Evolutionary conservation across 306 rosid species (phyloP), one percentile per base, ranked within the genome.

Genomic region (Alnus glutinosa): DNA sequence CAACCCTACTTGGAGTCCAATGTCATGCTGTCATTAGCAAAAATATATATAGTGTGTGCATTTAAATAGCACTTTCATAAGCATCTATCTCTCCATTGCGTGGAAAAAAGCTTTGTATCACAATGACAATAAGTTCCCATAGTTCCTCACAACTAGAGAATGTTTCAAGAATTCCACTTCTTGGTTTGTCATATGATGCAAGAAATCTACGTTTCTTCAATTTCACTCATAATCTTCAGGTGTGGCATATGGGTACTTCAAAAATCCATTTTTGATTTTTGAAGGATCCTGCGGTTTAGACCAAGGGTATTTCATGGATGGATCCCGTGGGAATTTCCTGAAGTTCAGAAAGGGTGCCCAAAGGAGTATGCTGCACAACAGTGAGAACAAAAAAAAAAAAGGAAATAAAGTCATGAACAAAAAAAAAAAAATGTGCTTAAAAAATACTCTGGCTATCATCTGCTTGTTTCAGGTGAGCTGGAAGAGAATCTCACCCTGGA

Each of bases 271-370:
- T 85, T 78, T 90, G 0, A 93, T 47, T 76, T 71, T 78, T 5
- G 93, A 86, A 59, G 93, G 97, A 55, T 91, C 91, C 77, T 89
- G 83, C 0, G 99, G 99, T 58, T 49, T 78, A 32, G 92, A 88
- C 99, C 99, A 95, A 10, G 99, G 99, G 58, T 90, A 86, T 88
- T 95, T 78, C 94, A 93, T 54, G 51, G 80, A 28, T 83, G 98
- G 96, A 77, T 95, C 99, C 23, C 96, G 58, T 7, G 99, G 99
- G 72, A 95, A 87, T 85, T 90, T 95, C 81, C 99, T 90, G 91
- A 90, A 90, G 90, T 95, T 95, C 71, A 95, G 79, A 86, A 95
- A 93, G 69, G 99, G 99, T 70, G 97, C 99, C 98, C 98, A 95
- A 18, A 93, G 82, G n/a, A 93, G 47, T 52, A 93, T 52, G 12